Conservation (phyloP, 1,139 yeast species). For the Debaryomyces singareniensis region DNA sequence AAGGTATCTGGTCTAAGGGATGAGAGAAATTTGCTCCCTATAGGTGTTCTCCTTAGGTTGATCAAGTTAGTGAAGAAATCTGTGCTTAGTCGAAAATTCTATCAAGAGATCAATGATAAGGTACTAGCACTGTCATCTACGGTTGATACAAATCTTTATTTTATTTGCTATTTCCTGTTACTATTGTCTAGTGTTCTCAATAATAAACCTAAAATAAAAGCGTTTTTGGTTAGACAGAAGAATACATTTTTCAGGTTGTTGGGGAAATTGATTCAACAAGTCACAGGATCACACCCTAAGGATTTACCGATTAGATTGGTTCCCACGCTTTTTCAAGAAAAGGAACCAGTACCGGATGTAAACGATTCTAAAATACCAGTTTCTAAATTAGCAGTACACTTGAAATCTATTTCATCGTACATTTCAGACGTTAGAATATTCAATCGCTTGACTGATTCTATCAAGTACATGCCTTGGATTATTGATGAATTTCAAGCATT, state of each 20-base stretch:
- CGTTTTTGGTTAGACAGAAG: constrained; percentile 24
- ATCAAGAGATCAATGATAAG: constrained; percentile 37
- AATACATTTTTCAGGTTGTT: constrained; percentile 16
- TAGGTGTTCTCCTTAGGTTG: constrained; percentile 15
- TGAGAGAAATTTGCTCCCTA: constrained; percentile 9
- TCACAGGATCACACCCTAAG: constrained; percentile 13
- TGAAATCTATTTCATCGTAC: constrained; percentile 39
- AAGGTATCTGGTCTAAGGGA: background rate
- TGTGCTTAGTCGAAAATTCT: constrained; percentile 31
- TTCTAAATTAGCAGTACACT: constrained; percentile 30
- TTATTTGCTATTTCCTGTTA: constrained; percentile 39
- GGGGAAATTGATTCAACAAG: constrained; percentile 7
- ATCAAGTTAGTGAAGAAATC: constrained; percentile 18
- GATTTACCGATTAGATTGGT: constrained; percentile 11
- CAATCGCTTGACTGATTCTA: constrained; percentile 46
- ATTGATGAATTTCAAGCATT: constrained; percentile 31
- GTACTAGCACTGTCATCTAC: constrained; percentile 30
- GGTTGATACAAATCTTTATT: constrained; percentile 36
- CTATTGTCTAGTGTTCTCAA: constrained; percentile 34
- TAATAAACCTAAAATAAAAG: constrained; percentile 28
- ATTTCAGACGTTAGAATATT: constrained; percentile 49
- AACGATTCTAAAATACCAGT: constrained; percentile 6
- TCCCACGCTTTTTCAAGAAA: constrained; percentile 4
- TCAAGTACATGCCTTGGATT: constrained; percentile 48
- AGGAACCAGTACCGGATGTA: constrained; percentile 1